Conservation (phyloP, 2,329 filamentous ascomycete genomes). For the Aschersonia sp. region DNA sequence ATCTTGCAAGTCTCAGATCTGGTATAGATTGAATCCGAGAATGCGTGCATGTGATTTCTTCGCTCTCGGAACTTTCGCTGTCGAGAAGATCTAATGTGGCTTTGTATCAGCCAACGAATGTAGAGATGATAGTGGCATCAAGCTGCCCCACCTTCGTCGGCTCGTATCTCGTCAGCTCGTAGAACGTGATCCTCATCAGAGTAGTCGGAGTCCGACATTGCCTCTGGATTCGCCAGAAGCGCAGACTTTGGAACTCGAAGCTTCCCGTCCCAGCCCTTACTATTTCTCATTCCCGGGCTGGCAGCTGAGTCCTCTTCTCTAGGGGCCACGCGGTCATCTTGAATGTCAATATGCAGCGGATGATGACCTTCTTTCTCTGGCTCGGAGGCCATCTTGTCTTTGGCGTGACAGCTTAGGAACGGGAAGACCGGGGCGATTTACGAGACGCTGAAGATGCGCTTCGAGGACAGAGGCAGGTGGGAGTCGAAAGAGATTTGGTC, state of each 20-base stretch:
- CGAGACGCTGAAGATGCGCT: background rate
- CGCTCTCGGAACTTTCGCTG: constrained; percentile 41
- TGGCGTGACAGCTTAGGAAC: too few relatives aligned
- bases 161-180: constrained; percentile 59
- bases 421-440: background rate
- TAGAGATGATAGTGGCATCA: constrained; percentile 1
- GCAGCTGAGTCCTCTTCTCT: constrained; percentile 22
- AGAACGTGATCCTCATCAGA: constrained; percentile 57
- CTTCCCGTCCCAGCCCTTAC: constrained; percentile 74
- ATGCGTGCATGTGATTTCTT: constrained; percentile 86
- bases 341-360: constrained; percentile 33
- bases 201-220: constrained; percentile 71
- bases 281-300: constrained; percentile 37
- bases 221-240: constrained; percentile 62
- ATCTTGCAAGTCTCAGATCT: constrained; percentile 69
- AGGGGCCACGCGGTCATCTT: constrained; percentile 25
- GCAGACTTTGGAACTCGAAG: constrained; percentile 51
- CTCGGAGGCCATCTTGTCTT: constrained; percentile 11
- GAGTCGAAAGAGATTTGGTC: background rate
- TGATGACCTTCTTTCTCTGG: constrained; percentile 21
- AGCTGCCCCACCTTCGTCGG: constrained; percentile 55
- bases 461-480: background rate
- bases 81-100: constrained; percentile 40
- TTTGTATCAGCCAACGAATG: background rate
- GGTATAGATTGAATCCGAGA: constrained; percentile 67